A percentile compares a stretch with the other conserved stretches of the same genome.
Conservation (phyloP, 108 stramenopile genomes). For the Skeletonema tropicum region DNA sequence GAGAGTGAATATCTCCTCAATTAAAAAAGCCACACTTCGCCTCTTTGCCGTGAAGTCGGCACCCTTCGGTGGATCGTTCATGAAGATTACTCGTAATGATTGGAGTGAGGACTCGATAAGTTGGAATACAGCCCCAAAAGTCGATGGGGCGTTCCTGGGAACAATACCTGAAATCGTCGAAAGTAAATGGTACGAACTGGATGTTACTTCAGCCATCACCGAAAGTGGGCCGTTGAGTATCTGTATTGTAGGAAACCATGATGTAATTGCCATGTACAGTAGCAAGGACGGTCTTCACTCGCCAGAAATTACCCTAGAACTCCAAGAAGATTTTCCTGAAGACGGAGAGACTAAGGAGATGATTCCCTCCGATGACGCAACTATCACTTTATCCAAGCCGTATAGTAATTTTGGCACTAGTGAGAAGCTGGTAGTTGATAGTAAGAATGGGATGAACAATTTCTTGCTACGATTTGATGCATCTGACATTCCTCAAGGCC, state of each 20-base stretch:
- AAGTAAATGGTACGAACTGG: conserved; percentile 39
- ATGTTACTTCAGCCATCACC: conserved; percentile 34
- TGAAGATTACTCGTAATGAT: conserved; percentile 25
- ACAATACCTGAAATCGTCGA: conserved; percentile 17
- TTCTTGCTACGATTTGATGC: conserved; percentile 47
- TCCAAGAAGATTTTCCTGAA: conserved; percentile 24
- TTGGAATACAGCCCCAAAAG: conserved; percentile 19
- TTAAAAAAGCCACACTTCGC: conserved; percentile 29
- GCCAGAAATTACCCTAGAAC: conserved; percentile 37
- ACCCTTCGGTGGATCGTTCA: conserved; percentile 30
- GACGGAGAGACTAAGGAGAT: conserved; percentile 28
- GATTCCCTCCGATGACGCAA: conserved; percentile 44
- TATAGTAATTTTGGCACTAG: conserved; percentile 39
- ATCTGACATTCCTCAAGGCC: conserved; percentile 38
- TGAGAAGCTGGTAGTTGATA: conserved; percentile 25
- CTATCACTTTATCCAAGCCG: conserved; percentile 25
- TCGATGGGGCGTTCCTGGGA: conserved; percentile 30
- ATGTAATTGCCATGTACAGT: conserved; percentile 35
- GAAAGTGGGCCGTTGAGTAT: conserved; percentile 47
- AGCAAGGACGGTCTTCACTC: conserved; percentile 45
- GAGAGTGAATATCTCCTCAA: conserved; percentile 19
- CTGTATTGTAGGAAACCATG: conserved; percentile 36
- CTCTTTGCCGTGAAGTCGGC: conserved; percentile 30
- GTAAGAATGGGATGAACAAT: conserved; percentile 35
- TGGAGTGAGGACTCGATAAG: conserved; percentile 35